These are phyloP conservation scores for Aspergillus melleus DNA, from an alignment of 2,329 filamentous ascomycete species.

Conservation along the genomic window DNA sequence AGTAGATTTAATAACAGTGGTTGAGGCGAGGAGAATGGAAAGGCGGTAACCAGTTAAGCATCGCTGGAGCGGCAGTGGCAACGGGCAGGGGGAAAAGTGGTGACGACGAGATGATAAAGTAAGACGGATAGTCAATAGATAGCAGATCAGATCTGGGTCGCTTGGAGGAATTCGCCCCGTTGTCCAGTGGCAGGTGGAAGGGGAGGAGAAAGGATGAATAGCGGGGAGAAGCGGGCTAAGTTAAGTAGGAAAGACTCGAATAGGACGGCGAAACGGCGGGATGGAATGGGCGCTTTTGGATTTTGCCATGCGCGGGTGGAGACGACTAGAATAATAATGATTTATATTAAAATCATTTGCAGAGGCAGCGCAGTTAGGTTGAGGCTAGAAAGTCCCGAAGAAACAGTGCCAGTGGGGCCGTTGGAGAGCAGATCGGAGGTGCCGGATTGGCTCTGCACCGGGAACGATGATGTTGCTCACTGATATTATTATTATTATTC, in stretches of 20 bases:
- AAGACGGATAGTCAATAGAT: neutral
- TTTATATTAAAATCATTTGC: conserved; percentile 1
- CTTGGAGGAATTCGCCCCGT: neutral
- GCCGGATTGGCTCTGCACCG: neutral
- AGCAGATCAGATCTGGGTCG: neutral
- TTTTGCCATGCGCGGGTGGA: conserved; percentile 20
- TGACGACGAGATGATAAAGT: neutral
- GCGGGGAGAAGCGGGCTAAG: neutral
- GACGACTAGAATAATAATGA: neutral
- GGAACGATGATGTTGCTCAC: neutral
- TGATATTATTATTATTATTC: too few species aligned
- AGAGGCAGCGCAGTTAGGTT: conserved; percentile 1
- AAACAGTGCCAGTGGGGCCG: conserved; percentile 19
- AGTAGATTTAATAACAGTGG: neutral
- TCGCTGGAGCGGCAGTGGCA: conserved; percentile 15
- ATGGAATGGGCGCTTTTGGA: conserved; percentile 10
- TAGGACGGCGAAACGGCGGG: conserved; percentile 1
- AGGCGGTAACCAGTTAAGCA: conserved; percentile 6
- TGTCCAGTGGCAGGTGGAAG: neutral
- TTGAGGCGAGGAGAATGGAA: conserved; percentile 1
- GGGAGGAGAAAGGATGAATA: neutral
- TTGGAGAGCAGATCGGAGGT: conserved; percentile 7
- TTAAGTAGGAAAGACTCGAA: neutral
- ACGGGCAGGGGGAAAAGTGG: conserved; percentile 7
- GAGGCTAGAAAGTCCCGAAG: conserved; percentile 23